Base-by-base conservation (phyloP, 2,329 filamentous ascomycete genomes). In the Ambrosiella beaveri region DNA sequence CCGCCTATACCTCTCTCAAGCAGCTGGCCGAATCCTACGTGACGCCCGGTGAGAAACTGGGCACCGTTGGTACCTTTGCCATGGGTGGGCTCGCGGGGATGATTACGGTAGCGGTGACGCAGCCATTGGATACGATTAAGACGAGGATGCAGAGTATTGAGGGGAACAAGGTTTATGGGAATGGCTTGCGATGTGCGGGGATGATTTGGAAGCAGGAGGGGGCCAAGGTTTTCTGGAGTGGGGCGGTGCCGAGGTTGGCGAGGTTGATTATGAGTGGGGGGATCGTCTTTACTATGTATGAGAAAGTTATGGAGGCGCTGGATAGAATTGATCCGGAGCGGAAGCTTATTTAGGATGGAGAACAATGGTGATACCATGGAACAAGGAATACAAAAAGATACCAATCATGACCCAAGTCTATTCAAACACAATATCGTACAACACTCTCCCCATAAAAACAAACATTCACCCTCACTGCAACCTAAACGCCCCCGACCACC, bases 261-360 rank as follows among this genome's bases (percentile, higher is more conserved):
- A 77, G 93, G 59, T 69, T 98, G 64, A 86, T 96, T 47, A 71
- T 97, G 70, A 96, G 89, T 66, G 93, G 93, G 58, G 93, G 93
- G 15, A 95, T 98, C 66, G 93, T 98, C 45, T 98, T 98, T 67
- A 94, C 93, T 19, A 94, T 97, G 84, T 93, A 96, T 69, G 91
- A 97, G 74, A 96, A 96, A 78, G 86, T 85, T 60, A 97, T 97
- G 75, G 91, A 96, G 57, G 65, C 89, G 59, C 81, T 98, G 74
- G 80, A 88, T 65, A 75, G 69, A 66, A 60, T 90, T 56, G 93
- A 98, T 68, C 93, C 93, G 0, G 79, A 94, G 65, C 82, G 82
- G 67, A 85, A 78, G 68, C 96, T 94, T 67, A 80, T 97, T 62
- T 94, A 74, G 39, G 39, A 44, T 5, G 38, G 9, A 57, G n/a